phyloP scores from a whole-genome alignment of 1,139 yeast genomes.

The Magnusiomyces paraingens region DNA sequence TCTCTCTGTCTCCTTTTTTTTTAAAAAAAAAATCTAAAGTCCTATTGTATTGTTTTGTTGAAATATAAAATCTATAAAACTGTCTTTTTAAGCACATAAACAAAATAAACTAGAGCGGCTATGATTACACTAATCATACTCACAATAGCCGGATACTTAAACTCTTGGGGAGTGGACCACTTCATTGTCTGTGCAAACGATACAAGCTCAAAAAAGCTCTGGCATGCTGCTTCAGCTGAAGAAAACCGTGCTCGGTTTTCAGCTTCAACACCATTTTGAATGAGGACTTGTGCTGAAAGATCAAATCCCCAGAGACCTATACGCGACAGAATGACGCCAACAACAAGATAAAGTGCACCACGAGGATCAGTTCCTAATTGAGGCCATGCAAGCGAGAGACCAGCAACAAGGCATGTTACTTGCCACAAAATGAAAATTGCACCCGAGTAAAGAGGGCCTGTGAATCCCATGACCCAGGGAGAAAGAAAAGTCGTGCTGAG shows the following conservation, averaged over 20 bases:
- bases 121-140: conserved; percentile 24
- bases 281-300: conserved; percentile 31
- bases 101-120: conserved; percentile 20
- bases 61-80: background rate
- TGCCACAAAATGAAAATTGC: conserved; percentile 26
- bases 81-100: background rate
- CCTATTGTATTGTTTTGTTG: background rate
- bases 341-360: conserved; percentile 16
- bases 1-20: background rate
- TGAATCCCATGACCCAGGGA: conserved; percentile 23
- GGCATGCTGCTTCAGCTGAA: conserved; percentile 34
- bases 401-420: conserved; percentile 20
- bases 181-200: conserved; percentile 32
- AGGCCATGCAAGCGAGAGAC: conserved; percentile 11
- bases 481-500: conserved; percentile 30
- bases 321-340: conserved; percentile 33
- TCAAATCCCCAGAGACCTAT: conserved; percentile 40
- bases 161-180: conserved; percentile 30
- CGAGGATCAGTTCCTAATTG: conserved; percentile 7
- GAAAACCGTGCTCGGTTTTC: conserved; percentile 32
- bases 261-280: conserved; percentile 31
- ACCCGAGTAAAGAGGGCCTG: conserved; percentile 32
- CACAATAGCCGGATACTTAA: conserved; percentile 28
- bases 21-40: no score
- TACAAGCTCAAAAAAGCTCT: conserved; percentile 31